A percentile compares a stretch with the other conserved stretches of the same genome.
These are phyloP conservation scores for Pseudocercospora fuligena DNA, from an alignment of 2,329 filamentous ascomycete species.

Conservation along the genomic window DNA sequence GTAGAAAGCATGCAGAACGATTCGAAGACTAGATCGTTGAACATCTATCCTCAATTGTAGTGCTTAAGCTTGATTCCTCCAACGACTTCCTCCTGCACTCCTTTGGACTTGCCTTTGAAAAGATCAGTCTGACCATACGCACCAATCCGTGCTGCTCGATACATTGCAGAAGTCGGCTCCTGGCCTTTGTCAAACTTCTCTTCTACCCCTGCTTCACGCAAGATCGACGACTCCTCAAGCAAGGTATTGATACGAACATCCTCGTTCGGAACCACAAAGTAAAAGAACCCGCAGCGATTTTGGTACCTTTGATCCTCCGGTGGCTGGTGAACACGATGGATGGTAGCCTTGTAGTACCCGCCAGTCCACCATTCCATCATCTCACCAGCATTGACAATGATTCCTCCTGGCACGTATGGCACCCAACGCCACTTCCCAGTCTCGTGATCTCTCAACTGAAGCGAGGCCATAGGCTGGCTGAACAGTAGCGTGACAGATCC, in stretches of 20 bases:
- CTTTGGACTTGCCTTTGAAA: background rate
- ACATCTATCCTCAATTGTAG: background rate
- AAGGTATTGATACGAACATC: background rate
- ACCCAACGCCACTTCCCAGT: constrained; percentile 47
- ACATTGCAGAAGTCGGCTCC: background rate
- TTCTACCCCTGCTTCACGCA: background rate
- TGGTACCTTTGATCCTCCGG: constrained; percentile 48
- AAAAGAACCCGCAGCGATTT: background rate
- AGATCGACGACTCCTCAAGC: background rate
- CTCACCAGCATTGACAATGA: constrained; percentile 46
- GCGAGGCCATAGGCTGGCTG: constrained; percentile 45
- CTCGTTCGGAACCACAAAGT: background rate
- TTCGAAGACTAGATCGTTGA: too few relatives aligned
- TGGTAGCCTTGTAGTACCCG: constrained; percentile 52
- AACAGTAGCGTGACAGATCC: constrained; percentile 48
- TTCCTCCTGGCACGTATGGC: constrained; percentile 42
- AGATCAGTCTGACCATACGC: constrained; percentile 1
- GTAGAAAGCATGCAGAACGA: background rate
- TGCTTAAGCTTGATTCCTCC: background rate
- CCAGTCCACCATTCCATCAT: constrained; percentile 44
- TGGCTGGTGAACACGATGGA: constrained; percentile 55
- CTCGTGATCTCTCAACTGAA: constrained; percentile 39
- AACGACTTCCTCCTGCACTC: background rate
- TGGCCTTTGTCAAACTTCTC: background rate
- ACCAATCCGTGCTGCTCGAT: background rate